Evolutionary conservation across 2,329 filamentous ascomycete species (phyloP), one percentile per base, ranked within the genome.

Genomic region (Trichoderma sp.): DNA sequence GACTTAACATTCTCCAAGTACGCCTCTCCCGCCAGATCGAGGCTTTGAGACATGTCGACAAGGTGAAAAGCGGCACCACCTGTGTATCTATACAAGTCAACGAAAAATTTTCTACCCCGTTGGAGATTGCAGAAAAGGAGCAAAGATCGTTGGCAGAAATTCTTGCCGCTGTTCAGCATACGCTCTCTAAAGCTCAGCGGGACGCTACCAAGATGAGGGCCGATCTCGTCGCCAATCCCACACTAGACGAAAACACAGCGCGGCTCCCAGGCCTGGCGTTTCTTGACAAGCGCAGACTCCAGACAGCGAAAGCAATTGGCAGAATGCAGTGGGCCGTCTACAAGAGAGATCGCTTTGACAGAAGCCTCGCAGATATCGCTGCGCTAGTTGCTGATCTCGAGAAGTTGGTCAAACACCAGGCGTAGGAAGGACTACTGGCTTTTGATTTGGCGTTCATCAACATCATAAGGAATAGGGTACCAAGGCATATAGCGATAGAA

Each of bases 191-290:
- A 53, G 64, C 64, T 13, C 40, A 60, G 24, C n/a, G 31, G 8
- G 64, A 60, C n/a, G 56, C 64, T 16, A 49, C 55, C 14, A 52
- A 43, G 13, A 60, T 68, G 8, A 40, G 29, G 16, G n/a, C 56
- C 14, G 0, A 40, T 24, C 43, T 65, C 62, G 29, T 19, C 13
- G 5, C 24, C 3, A 3, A 19, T 21, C 14, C 14, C 49, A 16
- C 19, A 11, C 8, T n/a, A 29, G 31, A 10, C 40, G 13, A 10
- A 35, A 5, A 21, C 21, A 1, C 6, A 21, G n/a, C 19, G 10
- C 61, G 24, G 16, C 16, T 16, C 19, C 33, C 24, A 27, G 33
- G 14, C 29, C 24, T 47, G 19, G 21, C 4, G 1, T 64, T 64
- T 6, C 49, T 64, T 2, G 49, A 33, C 11, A 64, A 43, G 40